Evolutionary conservation across 805 yeast species (phyloP), one percentile per base, ranked within the genome.

Genomic region (Torulaspora microellipsoides): DNA sequence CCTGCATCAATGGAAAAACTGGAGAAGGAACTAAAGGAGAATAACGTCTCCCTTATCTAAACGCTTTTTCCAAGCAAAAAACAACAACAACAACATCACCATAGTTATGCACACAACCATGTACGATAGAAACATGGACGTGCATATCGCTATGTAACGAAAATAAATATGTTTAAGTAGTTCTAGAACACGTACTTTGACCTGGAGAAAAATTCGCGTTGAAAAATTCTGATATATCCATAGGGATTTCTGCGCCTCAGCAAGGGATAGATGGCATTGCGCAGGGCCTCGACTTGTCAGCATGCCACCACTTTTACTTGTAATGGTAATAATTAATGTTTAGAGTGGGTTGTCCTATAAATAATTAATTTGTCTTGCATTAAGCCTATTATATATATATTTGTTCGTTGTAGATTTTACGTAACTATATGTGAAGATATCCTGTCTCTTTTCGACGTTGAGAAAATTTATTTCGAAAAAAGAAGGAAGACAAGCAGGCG

Each of bases 1-100:
- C 64, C 67, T 14, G 51, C 48, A 28, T 46, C 58, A 3, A 48
- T 51, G 51, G 34, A 42, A 15, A 34, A 36, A 11, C 45, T 59
- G 25, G 38, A 40, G 27, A 42, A 53, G 25, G 63, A 59, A 27
- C 43, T 61, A 14, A 34, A 42, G 5, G 48, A 48, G 15, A 40
- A 57, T 34, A 49, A 54, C 13, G 47, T 60, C 23, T 33, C 42
- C 30, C 45, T 52, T 12, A 36, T 44, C 13, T 44, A 36, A 23
- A 23, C 15, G 23, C 14, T 3, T 27, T 20, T 20, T 6, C 25
- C 25, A 20, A 2, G 25, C 7, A 20, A 20, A 20, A 7, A 20
- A 5, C 7, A 20, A 20, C 4, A 7, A 20, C 2, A 20, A 8
- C 25, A 20, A 4, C 5, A 3, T 17, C 20, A 17, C 5, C 5